A percentile compares a stretch with the other conserved stretches of the same genome.
Evolutionary conservation across 164 flowering plant species (phyloP).

Genomic region (Euptelea pleiosperma): DNA sequence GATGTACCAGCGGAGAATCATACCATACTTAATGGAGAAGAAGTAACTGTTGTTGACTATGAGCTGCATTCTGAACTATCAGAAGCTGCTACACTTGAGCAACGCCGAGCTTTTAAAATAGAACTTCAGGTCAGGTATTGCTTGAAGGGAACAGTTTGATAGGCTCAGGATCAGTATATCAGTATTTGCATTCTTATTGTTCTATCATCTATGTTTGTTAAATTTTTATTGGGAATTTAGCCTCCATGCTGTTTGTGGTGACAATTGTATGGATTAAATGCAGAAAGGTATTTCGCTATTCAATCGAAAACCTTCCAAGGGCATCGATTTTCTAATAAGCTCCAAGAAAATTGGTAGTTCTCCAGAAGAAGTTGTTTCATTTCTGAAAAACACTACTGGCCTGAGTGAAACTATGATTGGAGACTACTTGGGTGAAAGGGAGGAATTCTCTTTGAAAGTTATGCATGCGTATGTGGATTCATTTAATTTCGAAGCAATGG

Average conservation of each 20-base stretch:
- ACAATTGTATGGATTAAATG: conserved; percentile 34
- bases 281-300: conserved; percentile 95
- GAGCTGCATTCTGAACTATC: conserved; percentile 76
- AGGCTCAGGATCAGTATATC: not conserved
- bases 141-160: conserved; percentile 2
- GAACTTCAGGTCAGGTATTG: conserved; percentile 69
- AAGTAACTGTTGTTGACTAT: conserved; percentile 52
- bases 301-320: conserved; percentile 94
- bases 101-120: conserved; percentile 85
- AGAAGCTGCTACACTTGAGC: conserved; percentile 88
- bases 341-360: conserved; percentile 75
- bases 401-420: conserved; percentile 86
- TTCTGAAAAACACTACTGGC: conserved; percentile 71
- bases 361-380: conserved; percentile 81
- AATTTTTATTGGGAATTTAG: not conserved
- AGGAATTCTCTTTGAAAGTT: conserved; percentile 82
- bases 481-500: conserved; percentile 73
- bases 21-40: conserved; percentile 52
- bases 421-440: conserved; percentile 97
- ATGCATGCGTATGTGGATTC: conserved; percentile 99
- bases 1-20: conserved; percentile 49
- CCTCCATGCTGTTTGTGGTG: conserved; percentile 9
- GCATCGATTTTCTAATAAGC: conserved; percentile 82
- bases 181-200: not conserved
- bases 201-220: not conserved